These are phyloP conservation scores for Nasturtium officinale DNA, from an alignment of 345 rosid genomes.

Conservation along the genomic window DNA sequence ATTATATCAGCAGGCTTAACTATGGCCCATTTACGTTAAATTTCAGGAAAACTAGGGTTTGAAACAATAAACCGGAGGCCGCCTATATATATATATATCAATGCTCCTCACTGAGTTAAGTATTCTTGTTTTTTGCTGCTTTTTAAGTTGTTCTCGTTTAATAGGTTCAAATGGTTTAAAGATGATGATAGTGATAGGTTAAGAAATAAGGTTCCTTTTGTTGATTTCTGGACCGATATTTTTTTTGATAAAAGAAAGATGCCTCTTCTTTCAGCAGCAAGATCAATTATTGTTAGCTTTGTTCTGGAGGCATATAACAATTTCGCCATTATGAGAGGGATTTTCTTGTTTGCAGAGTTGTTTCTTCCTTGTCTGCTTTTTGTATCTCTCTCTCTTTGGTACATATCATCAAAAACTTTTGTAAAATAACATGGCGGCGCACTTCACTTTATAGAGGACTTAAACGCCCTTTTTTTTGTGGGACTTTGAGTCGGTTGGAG, in stretches of 20 bases:
- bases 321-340: constrained; percentile 29
- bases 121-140: no score
- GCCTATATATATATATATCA: constrained; percentile 19
- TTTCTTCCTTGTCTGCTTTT: constrained; percentile 36
- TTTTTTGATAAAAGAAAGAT: background rate
- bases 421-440: no score
- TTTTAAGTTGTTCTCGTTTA: no score
- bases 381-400: constrained; percentile 43
- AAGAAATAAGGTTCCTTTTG: background rate
- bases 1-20: background rate
- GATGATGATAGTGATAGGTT: no score
- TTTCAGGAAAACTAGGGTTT: constrained; percentile 27
- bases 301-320: constrained; percentile 66
- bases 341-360: constrained; percentile 27
- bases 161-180: no score
- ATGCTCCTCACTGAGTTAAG: background rate
- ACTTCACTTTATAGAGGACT: no score
- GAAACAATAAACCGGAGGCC: constrained; percentile 1
- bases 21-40: background rate
- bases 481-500: no score
- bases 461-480: no score
- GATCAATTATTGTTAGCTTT: constrained; percentile 64
- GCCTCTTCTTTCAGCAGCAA: constrained; percentile 79
- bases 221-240: background rate
- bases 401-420: constrained; percentile 37